Percentiles rank a stretch among this genome's conserved stretches.
Evolutionary conservation across 208 protist genomes (phyloP).

Genomic region (Leishmania amazonensis): DNA sequence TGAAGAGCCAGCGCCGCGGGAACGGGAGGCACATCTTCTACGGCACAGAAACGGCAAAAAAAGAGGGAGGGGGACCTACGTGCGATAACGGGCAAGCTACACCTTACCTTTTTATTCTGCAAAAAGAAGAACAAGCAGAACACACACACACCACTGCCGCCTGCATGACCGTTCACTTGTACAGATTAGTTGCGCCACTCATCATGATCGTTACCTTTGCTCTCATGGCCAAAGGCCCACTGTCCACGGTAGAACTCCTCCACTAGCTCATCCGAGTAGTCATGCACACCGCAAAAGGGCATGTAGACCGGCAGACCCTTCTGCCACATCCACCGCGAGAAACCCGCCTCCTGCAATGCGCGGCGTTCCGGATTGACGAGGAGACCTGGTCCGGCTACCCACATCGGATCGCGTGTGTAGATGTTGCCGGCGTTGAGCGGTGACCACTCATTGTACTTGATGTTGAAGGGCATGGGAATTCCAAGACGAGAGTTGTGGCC

Average conservation of each 20-base stretch:
- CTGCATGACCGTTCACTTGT: neutral
- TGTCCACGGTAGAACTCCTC: conserved; percentile 92
- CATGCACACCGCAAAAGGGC: conserved; percentile 89
- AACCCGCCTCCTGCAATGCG: conserved; percentile 82
- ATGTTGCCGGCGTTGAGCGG: conserved; percentile 67
- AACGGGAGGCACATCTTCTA: neutral
- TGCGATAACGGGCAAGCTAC: neutral
- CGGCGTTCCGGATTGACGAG: conserved; percentile 82
- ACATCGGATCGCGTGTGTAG: conserved; percentile 84
- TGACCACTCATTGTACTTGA: conserved; percentile 83
- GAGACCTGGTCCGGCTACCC: conserved; percentile 66
- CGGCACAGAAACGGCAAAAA: neutral
- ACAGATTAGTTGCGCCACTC: conserved; percentile 79
- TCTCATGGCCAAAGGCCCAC: conserved; percentile 82
- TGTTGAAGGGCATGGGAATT: conserved; percentile 81
- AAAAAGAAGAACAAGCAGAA: neutral
- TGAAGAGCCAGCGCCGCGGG: neutral
- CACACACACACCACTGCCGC: neutral
- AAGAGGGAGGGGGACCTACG: neutral
- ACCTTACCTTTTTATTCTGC: neutral
- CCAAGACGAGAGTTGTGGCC: conserved; percentile 86
- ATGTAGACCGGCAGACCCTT: conserved; percentile 86
- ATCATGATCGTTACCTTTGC: conserved; percentile 91
- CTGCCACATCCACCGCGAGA: conserved; percentile 85
- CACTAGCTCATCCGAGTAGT: conserved; percentile 88